Evolutionary conservation across 106 monocot genomes (phyloP).

Genomic region (Acanthochlamys bracteata): DNA sequence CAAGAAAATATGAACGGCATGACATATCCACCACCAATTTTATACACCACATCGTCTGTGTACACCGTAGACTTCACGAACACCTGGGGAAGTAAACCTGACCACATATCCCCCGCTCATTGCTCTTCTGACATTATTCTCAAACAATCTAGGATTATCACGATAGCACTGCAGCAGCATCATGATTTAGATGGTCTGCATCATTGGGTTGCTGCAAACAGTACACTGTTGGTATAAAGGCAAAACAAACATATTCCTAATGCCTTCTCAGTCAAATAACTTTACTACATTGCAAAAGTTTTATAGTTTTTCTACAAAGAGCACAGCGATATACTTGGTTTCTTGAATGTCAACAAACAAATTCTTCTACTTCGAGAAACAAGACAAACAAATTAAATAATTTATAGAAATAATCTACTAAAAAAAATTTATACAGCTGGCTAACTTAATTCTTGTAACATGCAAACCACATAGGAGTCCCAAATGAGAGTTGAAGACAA

Average conservation of each 20-base stretch:
- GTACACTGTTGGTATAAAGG: neutral
- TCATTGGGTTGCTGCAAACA: constrained; percentile 75
- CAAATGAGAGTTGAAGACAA: neutral
- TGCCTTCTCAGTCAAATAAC: neutral
- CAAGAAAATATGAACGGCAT: too few species aligned
- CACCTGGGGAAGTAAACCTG: constrained; percentile 68
- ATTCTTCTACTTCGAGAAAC: too few species aligned
- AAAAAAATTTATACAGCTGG: too few species aligned
- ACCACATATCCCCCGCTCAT: constrained; percentile 83
- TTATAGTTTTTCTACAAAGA: too few species aligned
- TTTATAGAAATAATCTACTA: too few species aligned
- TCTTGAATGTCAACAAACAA: too few species aligned
- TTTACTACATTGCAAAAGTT: too few species aligned
- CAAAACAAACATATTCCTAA: neutral
- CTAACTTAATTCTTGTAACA: too few species aligned
- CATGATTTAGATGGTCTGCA: constrained; percentile 83
- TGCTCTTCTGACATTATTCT: constrained; percentile 67
- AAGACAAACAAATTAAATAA: too few species aligned
- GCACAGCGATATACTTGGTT: too few species aligned
- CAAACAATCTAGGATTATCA: constrained; percentile 70
- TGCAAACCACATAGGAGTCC: too few species aligned
- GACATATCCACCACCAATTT: too few species aligned
- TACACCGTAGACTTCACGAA: constrained; percentile 20
- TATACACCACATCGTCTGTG: neutral
- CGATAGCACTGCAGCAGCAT: constrained; percentile 73